Evolutionary conservation across 2,329 filamentous ascomycete genomes (phyloP).

Genomic region (Aspergillus sergii): DNA sequence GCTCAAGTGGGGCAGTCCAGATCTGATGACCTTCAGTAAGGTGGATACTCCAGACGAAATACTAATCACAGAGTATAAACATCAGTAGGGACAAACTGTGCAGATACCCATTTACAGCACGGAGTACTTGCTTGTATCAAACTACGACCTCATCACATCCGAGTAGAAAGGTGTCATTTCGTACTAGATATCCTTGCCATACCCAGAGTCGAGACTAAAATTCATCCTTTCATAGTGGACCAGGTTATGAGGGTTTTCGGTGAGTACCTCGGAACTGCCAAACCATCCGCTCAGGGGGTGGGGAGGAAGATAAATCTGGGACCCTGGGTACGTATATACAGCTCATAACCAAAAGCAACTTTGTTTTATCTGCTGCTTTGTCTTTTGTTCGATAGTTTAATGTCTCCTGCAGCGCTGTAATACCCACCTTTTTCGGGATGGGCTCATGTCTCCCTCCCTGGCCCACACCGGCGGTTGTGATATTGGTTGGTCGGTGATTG

Average conservation of each 20-base stretch:
- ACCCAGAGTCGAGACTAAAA: background rate
- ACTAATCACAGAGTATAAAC: background rate
- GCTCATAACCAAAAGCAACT: background rate
- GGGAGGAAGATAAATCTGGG: background rate
- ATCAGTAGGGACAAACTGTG: background rate
- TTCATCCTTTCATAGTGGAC: too few species aligned
- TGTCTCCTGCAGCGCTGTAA: background rate
- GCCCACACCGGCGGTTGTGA: background rate
- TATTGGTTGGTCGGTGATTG: background rate
- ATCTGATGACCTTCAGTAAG: conserved; percentile 19
- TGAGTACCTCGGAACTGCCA: background rate
- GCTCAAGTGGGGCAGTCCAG: conserved; percentile 21
- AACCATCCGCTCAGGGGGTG: background rate
- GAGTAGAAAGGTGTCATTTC: background rate
- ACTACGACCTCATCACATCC: background rate
- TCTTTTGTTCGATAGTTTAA: background rate
- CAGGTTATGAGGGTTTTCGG: too few species aligned
- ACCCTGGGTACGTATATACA: background rate
- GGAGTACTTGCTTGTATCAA: background rate
- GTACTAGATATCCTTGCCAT: background rate
- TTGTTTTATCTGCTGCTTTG: background rate
- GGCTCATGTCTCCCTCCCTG: background rate
- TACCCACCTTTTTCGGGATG: background rate
- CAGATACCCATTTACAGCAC: background rate
- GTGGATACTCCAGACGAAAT: background rate